Base-by-base conservation (phyloP, 1,139 yeast species). In the Diutina neorugosa region DNA sequence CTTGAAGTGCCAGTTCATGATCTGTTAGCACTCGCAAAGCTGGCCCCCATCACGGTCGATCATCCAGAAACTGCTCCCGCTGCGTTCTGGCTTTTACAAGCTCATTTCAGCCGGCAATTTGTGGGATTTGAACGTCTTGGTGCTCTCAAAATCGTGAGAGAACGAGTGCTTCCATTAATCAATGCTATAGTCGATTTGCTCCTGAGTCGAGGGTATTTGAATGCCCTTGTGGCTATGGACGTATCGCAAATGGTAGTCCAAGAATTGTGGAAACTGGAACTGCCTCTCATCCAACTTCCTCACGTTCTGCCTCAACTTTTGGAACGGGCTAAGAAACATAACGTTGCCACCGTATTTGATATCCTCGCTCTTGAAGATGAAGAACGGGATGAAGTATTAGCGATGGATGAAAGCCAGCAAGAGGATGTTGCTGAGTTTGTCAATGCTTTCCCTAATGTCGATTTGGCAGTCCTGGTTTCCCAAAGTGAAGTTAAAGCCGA, bases 161-260 rank as follows among this genome's bases (percentile, higher is more conserved):
- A 70, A 31, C 76, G 68, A 51, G 66, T 80, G 0, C 58, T 84
- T 51, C 72, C 71, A 3, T 63, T 90, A 37, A 67, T 88, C 9
- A 75, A 81, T 59, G 89, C 93, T 0, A 71, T 82, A 55, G 83
- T 88, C 31, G 97, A 93, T 64, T 70, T 84, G 1, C 69, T 90
- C 49, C 82, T 96, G 0, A 81, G 91, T 58, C 91, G 88, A 55
- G 97, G 98, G 0, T 73, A 76, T 58, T 68, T 91, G 61, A 86
- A 82, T 64, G 90, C 96, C 0, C 74, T 89, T 58, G 77, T 78
- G 53, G 94, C 90, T 0, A 88, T 93, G 86, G 98, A 93, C 63
- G 65, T 91, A 54, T 79, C 87, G 1, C 98, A 93, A 63, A 87
- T 90, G 96, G 69, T 89, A 11, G 81, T 86, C 0, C 98, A 93